These are phyloP conservation scores for Quercus engelmannii DNA, from an alignment of 306 rosid genomes.

Conservation along the genomic window DNA sequence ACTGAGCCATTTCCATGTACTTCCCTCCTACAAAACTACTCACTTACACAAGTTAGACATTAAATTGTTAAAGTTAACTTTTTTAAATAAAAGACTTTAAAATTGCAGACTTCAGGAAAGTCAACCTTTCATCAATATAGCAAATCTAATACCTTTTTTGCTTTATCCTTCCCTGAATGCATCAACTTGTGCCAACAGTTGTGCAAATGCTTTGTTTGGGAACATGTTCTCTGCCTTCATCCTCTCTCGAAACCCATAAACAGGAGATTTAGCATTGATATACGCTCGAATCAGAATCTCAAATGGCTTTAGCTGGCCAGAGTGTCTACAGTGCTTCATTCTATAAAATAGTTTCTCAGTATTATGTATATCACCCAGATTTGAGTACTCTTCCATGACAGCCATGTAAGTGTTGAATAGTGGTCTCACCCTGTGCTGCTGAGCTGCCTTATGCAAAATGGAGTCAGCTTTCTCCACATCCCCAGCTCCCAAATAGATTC, in stretches of 20 bases:
- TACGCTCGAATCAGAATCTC: slow-evolving; percentile 14
- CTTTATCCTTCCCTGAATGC: neutral
- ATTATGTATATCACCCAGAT: slow-evolving; percentile 20
- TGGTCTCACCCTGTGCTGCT: neutral
- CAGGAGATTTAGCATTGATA: slow-evolving; percentile 17
- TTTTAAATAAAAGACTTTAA: neutral
- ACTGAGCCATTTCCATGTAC: neutral
- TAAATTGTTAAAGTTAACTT: too few species aligned
- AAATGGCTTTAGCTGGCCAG: slow-evolving; percentile 3
- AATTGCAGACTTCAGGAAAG: neutral
- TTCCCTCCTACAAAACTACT: neutral
- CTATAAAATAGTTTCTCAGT: slow-evolving; percentile 18
- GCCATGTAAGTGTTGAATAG: slow-evolving; percentile 4
- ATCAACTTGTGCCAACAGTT: neutral
- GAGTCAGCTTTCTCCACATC: slow-evolving; percentile 16
- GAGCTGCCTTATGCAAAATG: slow-evolving; percentile 10
- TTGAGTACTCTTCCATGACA: slow-evolving; percentile 18
- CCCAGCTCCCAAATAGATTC: slow-evolving; percentile 11
- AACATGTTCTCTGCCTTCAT: slow-evolving; percentile 21
- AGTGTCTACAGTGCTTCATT: slow-evolving; percentile 11
- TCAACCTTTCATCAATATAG: neutral
- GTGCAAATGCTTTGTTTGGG: neutral
- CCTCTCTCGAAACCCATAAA: slow-evolving; percentile 19
- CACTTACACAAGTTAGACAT: neutral
- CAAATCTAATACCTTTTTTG: neutral